Base-by-base conservation (phyloP, 163 green algal genomes). In the Trebouxia gelatinosa region DNA sequence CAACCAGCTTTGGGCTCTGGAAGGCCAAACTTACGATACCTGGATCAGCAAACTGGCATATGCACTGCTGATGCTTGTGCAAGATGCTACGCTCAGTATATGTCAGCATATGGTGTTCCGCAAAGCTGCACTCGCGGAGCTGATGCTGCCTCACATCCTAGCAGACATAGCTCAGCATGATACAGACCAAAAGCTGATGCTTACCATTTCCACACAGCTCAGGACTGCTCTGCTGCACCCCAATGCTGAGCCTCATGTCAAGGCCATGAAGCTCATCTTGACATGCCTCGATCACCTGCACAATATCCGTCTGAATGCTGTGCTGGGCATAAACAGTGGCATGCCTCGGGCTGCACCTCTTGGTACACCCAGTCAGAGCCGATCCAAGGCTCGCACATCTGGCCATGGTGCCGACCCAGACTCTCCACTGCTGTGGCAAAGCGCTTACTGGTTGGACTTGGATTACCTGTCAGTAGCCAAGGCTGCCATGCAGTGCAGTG, bases 361-460 rank as follows among this genome's bases (percentile, higher is more conserved):
- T 68, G 38, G 39, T 3, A 43, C 29, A 9, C 19, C 29, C 29
- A 35, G 21, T 37, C 58, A 62, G 38, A 31, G 39, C 9, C 28
- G 75, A 1, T 65, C n/a, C 6, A 29, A 19, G 19, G 48, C 48
- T n/a, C 16, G 16, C 16, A 19, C 48, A 16, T 58, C 16, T 2
- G 21, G 3, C 21, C 35, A 31, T 11, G 61, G 61, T 0, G 64
- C 50, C 0, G 19, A 23, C 4, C 6, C 37, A 0, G 23, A 51
- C 16, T 72, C 64, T n/a, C 64, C 64, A 40, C 23, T 43, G 1
- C 7, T 21, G 2, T 76, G 68, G 43, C 31, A 43, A 32, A 66
- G 89, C 74, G 84, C 89, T 39, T 96, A 91, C 82, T 97, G 92
- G 88, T 34, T 96, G 57, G 71, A 91, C 29, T 0, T 95, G 3